phyloP scores from a whole-genome alignment of 2,329 filamentous ascomycete genomes.

The Proliferodiscus dingleyae region DNA sequence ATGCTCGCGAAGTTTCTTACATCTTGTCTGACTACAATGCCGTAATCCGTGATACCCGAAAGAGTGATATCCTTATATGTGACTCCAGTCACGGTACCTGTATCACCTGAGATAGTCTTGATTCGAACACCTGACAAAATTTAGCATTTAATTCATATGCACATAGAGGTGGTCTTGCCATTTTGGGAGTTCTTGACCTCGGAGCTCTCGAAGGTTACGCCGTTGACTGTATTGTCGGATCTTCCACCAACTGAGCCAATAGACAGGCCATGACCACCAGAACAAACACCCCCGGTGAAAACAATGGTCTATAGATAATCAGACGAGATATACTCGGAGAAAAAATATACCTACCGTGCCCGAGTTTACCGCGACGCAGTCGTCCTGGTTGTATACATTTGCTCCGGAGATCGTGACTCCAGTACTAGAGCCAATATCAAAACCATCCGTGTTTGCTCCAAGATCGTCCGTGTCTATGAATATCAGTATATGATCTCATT shows the following conservation, averaged over 20 bases:
- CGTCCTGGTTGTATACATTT: constrained; percentile 52
- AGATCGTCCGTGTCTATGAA: constrained; percentile 21
- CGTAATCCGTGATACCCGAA: constrained; percentile 44
- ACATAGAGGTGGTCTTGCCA: constrained; percentile 40
- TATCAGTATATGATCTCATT: not conserved
- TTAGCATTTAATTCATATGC: constrained; percentile 31
- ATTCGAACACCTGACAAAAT: constrained; percentile 45
- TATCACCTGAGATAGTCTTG: constrained; percentile 49
- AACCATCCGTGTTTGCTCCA: constrained; percentile 48
- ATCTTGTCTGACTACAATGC: constrained; percentile 20
- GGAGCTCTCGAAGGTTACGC: constrained; percentile 44
- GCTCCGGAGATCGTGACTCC: constrained; percentile 44
- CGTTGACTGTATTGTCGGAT: constrained; percentile 47
- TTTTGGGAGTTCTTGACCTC: constrained; percentile 46
- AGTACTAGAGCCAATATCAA: constrained; percentile 42
- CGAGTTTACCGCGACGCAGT: constrained; percentile 54
- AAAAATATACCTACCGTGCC: constrained; percentile 38
- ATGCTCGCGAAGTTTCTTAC: not conserved
- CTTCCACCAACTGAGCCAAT: constrained; percentile 56
- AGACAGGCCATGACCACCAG: constrained; percentile 41
- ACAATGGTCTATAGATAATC: constrained; percentile 30
- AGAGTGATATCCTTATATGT: constrained; percentile 49
- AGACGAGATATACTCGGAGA: constrained; percentile 32
- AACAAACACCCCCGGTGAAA: constrained; percentile 22
- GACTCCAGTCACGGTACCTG: constrained; percentile 46